These are phyloP conservation scores for Russula sp. DNA, from an alignment of 768 basidiomycete species.

Conservation along the genomic window DNA sequence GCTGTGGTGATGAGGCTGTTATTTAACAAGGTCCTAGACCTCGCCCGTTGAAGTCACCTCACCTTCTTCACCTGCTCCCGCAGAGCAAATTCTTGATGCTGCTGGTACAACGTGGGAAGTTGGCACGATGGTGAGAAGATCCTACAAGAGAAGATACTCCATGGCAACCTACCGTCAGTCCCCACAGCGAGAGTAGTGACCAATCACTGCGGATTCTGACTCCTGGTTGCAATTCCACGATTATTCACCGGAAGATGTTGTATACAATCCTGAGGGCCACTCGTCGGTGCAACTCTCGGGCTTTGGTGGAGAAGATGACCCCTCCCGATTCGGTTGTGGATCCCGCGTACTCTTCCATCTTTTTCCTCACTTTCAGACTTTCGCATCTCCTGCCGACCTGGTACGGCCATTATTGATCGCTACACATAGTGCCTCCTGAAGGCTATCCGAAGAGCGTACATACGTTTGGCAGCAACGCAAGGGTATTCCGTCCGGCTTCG, in stretches of 20 bases:
- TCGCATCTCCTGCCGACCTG: slow-evolving; percentile 74
- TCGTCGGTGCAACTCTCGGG: slow-evolving; percentile 89
- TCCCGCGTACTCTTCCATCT: slow-evolving; percentile 79
- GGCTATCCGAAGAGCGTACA: slow-evolving; percentile 55
- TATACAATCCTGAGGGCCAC: slow-evolving; percentile 85
- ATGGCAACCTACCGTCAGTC: slow-evolving; percentile 51
- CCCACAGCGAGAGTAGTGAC: slow-evolving; percentile 41
- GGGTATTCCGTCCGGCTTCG: slow-evolving; percentile 83
- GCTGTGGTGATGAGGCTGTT: neutral
- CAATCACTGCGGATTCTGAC: slow-evolving; percentile 41
- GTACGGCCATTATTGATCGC: slow-evolving; percentile 74
- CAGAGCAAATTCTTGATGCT: slow-evolving; percentile 48
- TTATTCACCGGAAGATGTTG: slow-evolving; percentile 78
- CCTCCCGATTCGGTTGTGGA: slow-evolving; percentile 84
- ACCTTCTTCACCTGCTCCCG: slow-evolving; percentile 53
- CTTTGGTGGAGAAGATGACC: slow-evolving; percentile 95
- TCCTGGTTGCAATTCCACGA: slow-evolving; percentile 68
- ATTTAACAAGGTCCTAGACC: neutral
- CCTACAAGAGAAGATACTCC: slow-evolving; percentile 54
- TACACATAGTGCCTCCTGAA: slow-evolving; percentile 70
- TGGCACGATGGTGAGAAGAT: slow-evolving; percentile 38
- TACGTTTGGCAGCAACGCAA: slow-evolving; percentile 83
- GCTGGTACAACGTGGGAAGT: slow-evolving; percentile 62
- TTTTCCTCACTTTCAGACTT: slow-evolving; percentile 93
- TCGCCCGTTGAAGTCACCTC: slow-evolving; percentile 43